A percentile compares a stretch with the other conserved stretches of the same genome.
These are phyloP conservation scores for Inosperma sp. DNA, from an alignment of 768 basidiomycete genomes.

Conservation along the genomic window DNA sequence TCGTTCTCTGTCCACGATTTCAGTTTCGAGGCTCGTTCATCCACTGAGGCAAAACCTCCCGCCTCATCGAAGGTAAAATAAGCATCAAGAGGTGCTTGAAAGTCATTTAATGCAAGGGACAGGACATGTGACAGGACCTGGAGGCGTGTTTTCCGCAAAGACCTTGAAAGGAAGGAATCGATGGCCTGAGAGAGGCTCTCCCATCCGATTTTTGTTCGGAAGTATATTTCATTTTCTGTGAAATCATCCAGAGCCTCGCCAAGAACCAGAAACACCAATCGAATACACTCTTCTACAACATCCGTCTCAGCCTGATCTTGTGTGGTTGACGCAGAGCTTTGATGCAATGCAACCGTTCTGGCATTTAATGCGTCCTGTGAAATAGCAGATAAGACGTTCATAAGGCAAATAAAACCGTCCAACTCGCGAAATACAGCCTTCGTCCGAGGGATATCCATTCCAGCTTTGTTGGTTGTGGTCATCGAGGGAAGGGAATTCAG, in stretches of 20 bases:
- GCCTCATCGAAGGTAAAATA: conserved; percentile 49
- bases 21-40: conserved; percentile 39
- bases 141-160: conserved; percentile 16
- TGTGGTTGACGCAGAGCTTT: conserved; percentile 23
- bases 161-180: conserved; percentile 45
- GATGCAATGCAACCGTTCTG: too few species aligned
- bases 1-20: conserved; percentile 23
- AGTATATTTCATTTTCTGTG: conserved; percentile 54
- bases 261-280: conserved; percentile 58
- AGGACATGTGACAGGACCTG: conserved; percentile 64
- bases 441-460: conserved; percentile 28
- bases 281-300: conserved; percentile 42
- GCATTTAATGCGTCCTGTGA: conserved; percentile 12
- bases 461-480: neutral
- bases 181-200: conserved; percentile 58
- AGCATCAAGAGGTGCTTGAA: conserved; percentile 41
- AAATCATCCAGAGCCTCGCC: conserved; percentile 61
- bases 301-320: conserved; percentile 36
- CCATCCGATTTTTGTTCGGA: conserved; percentile 62
- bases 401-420: conserved; percentile 74
- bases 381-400: conserved; percentile 66
- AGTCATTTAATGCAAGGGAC: conserved; percentile 62
- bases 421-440: conserved; percentile 77
- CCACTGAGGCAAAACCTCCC: conserved; percentile 33
- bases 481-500: neutral